These are phyloP conservation scores for Litchi chinensis DNA, from an alignment of 345 rosid genomes.

Conservation along the genomic window DNA sequence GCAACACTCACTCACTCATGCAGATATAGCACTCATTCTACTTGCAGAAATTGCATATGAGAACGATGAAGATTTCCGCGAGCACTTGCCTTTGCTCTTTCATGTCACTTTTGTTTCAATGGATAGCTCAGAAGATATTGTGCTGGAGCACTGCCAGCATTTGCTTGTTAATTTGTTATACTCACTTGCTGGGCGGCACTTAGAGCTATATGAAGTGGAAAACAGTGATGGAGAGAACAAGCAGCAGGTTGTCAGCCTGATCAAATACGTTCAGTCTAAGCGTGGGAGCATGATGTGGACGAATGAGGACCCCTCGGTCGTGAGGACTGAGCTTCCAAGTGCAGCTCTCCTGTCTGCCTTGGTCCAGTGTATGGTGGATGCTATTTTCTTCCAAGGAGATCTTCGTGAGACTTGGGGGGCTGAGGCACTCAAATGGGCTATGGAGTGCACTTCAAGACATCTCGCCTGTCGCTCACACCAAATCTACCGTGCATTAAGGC, in stretches of 20 bases:
- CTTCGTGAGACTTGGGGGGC: slow-evolving; percentile 98
- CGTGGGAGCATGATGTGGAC: slow-evolving; percentile 99
- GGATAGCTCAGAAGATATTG: slow-evolving; percentile 99
- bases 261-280: slow-evolving; percentile 97
- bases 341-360: slow-evolving; percentile 95
- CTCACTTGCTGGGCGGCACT: slow-evolving; percentile 97
- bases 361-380: slow-evolving; percentile 99
- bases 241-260: slow-evolving; percentile 94
- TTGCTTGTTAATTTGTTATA: slow-evolving; percentile 92
- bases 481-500: slow-evolving; percentile 94
- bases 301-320: slow-evolving; percentile 92
- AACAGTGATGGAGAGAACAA: slow-evolving; percentile 94
- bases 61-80: slow-evolving; percentile 98
- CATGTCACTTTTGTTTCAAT: slow-evolving; percentile 99
- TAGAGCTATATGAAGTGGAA: slow-evolving; percentile 97
- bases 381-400: slow-evolving; percentile 99
- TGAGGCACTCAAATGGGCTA: slow-evolving; percentile 99
- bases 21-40: slow-evolving; percentile 96
- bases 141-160: slow-evolving; percentile 98
- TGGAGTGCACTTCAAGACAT: slow-evolving; percentile 99
- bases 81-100: slow-evolving; percentile 94
- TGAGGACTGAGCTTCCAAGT: slow-evolving; percentile 89
- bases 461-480: slow-evolving; percentile 99
- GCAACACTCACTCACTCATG: slow-evolving; percentile 94
- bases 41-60: slow-evolving; percentile 98